These are phyloP conservation scores for Pseudocercospora crystallina DNA, from an alignment of 2,329 filamentous ascomycete species.

Conservation along the genomic window DNA sequence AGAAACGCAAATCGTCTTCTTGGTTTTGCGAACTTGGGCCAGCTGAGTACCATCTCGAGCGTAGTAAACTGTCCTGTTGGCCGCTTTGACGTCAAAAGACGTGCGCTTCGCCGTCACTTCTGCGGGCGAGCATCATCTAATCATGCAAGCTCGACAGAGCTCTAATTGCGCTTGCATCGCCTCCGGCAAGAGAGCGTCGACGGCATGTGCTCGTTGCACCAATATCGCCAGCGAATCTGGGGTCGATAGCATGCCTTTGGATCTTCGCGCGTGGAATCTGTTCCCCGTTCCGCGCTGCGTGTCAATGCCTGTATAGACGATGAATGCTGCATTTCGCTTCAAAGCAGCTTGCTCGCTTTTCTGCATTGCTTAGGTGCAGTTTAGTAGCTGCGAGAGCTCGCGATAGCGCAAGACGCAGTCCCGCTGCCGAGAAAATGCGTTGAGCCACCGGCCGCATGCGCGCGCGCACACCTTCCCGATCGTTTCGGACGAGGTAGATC, in stretches of 20 bases:
- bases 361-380: conserved; percentile 7
- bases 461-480: conserved; percentile 12
- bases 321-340: conserved; percentile 19
- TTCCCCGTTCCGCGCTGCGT: conserved; percentile 26
- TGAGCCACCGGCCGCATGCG: conserved; percentile 20
- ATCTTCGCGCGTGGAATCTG: conserved; percentile 22
- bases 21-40: conserved; percentile 6
- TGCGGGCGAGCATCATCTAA: conserved; percentile 19
- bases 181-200: too few species aligned
- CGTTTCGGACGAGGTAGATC: background rate
- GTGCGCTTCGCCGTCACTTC: conserved; percentile 9
- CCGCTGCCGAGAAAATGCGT: conserved; percentile 8
- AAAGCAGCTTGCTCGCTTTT: conserved; percentile 13
- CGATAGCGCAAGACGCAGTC: background rate
- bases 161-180: conserved; percentile 4
- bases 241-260: conserved; percentile 13
- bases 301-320: conserved; percentile 17
- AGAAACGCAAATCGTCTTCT: conserved; percentile 10
- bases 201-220: background rate
- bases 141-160: conserved; percentile 5
- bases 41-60: conserved; percentile 4
- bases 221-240: conserved; percentile 11
- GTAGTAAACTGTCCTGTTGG: background rate
- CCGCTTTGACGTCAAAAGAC: conserved; percentile 19
- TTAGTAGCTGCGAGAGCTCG: conserved; percentile 12